Evolutionary conservation across 768 basidiomycete species (phyloP), one percentile per base, ranked within the genome.

Genomic region (Leccinellum rugosiceps): DNA sequence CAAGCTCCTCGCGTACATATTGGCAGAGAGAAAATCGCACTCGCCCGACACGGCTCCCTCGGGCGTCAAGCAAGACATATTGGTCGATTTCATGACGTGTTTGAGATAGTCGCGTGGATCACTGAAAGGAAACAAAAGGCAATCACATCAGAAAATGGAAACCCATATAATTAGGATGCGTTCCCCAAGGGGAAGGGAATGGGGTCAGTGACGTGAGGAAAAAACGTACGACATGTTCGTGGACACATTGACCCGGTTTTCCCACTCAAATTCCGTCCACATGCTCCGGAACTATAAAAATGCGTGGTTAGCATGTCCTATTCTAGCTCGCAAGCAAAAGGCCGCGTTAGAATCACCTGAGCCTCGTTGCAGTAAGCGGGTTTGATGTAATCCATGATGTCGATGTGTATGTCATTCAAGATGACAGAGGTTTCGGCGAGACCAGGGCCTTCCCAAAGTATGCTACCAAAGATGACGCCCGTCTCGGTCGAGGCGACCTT

Each of bases 241-340:
- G 62, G 86, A 87, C 54, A 98, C 92, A 68, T 98, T 98, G 55
- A 98, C 96, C 65, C 95, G 84, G 76, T 99, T 99, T 81, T 99
- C 96, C 96, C 96, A 99, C 73, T 99, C 96, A 67, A 99, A 99
- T 73, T 98, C 97, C 26, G 95, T 99, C 96, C 96, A 97, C 94
- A 96, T 96, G 72, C 85, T 92, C 31, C 96, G 85, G 85, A 96
- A 96, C 90, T 95, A 38, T 28, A 31, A 30, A 28, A 43, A 23
- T 13, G 23, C 50, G 52, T 30, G 25, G 47, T 68, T 41, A 63
- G 46, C 23, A 46, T 13, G 13, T 6, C n/a, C 5, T n/a, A 11
- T 30, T 28, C 4, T 6, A 47, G 38, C 17, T 38, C 9, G 38
- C 38, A 17, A 28, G 2, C 21, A 19, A n/a, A 55, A 48, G 17